phyloP scores from a whole-genome alignment of 805 yeast species.

The Komagataella kurtzmanii region DNA sequence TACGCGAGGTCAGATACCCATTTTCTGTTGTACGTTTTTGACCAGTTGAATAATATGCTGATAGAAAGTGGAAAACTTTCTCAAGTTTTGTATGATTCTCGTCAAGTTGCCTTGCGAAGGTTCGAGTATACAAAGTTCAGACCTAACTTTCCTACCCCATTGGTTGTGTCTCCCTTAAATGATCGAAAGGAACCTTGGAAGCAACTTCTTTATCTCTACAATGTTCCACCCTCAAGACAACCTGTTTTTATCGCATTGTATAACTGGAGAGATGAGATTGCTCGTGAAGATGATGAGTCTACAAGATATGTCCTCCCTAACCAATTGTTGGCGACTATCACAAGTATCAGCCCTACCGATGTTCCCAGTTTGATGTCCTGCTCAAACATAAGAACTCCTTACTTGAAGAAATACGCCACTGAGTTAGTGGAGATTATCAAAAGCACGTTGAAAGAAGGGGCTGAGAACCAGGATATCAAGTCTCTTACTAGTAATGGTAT shows the following conservation, averaged over 20 bases:
- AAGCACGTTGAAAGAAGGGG: slow-evolving; percentile 17
- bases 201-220: slow-evolving; percentile 47
- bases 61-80: slow-evolving; percentile 34
- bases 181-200: slow-evolving; percentile 57
- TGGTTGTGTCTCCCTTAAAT: slow-evolving; percentile 33
- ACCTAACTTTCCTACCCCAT: slow-evolving; percentile 17
- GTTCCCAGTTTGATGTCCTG: slow-evolving; percentile 37
- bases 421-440: slow-evolving; percentile 47
- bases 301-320: slow-evolving; percentile 75
- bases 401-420: slow-evolving; percentile 24
- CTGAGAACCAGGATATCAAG: slow-evolving; percentile 21
- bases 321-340: slow-evolving; percentile 53
- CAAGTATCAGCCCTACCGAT: slow-evolving; percentile 36
- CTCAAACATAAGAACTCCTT: slow-evolving; percentile 32
- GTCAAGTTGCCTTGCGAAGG: slow-evolving; percentile 67
- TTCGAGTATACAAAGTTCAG: slow-evolving; percentile 71
- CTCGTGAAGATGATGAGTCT: slow-evolving; percentile 74
- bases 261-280: slow-evolving; percentile 74
- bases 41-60: slow-evolving; percentile 53
- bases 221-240: slow-evolving; percentile 39
- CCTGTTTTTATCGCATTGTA: slow-evolving; percentile 47
- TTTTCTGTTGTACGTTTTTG: slow-evolving; percentile 70
- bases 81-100: slow-evolving; percentile 59
- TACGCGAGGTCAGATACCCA: slow-evolving; percentile 96
- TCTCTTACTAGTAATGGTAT: background rate